Percentiles rank a stretch among this genome's conserved stretches.
phyloP scores from a whole-genome alignment of 768 basidiomycete genomes.

The Boletus sp. region DNA sequence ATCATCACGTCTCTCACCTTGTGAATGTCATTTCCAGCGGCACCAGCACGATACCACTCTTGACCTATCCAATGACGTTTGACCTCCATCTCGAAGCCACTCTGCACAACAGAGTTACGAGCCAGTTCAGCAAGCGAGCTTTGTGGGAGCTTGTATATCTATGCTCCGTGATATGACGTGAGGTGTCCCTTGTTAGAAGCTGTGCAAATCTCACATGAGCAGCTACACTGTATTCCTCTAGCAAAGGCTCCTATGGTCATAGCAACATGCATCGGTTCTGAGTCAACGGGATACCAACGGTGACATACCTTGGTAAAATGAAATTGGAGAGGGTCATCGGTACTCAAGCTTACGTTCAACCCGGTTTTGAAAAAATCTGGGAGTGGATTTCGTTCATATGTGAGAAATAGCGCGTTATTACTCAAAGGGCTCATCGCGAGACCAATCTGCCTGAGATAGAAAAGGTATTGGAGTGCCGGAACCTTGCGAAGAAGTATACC shows the following conservation, averaged over 20 bases:
- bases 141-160: slow-evolving; percentile 97
- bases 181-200: not conserved
- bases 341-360: slow-evolving; percentile 92
- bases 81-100: slow-evolving; percentile 97
- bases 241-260: slow-evolving; percentile 69
- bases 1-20: slow-evolving; percentile 52
- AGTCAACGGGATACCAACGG: not conserved
- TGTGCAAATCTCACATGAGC: slow-evolving; percentile 66
- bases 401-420: slow-evolving; percentile 95
- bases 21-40: slow-evolving; percentile 92
- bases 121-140: slow-evolving; percentile 94
- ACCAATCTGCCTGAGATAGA: slow-evolving; percentile 97
- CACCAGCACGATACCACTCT: slow-evolving; percentile 90
- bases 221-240: slow-evolving; percentile 98
- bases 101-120: slow-evolving; percentile 95
- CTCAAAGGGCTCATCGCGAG: slow-evolving; percentile 98
- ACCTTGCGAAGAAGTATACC: slow-evolving; percentile 98
- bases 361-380: slow-evolving; percentile 97
- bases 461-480: slow-evolving; percentile 94
- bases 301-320: slow-evolving; percentile 90
- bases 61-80: slow-evolving; percentile 95
- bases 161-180: not conserved
- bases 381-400: slow-evolving; percentile 95
- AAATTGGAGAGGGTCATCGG: slow-evolving; percentile 94
- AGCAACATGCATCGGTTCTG: not conserved